Base-by-base conservation (phyloP, 257 asterid species). In the Gentiana dahurica region DNA sequence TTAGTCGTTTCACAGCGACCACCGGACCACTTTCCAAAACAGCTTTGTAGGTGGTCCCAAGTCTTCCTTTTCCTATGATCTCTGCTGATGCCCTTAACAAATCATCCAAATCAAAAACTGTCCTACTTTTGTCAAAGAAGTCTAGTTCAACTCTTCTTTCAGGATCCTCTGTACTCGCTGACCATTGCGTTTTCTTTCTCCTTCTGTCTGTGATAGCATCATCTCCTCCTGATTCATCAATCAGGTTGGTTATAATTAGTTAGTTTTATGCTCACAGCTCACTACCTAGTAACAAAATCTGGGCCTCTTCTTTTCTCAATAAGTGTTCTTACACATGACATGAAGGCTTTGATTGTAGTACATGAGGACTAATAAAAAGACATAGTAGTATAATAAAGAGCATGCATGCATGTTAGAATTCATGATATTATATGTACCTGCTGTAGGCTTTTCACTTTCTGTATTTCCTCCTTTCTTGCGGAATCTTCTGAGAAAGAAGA, bases 41-140 rank as follows among this genome's bases (percentile, higher is more conserved):
- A n/a, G 87, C 82, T 64, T 78, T 86, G 81, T 86, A 86, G 3
- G 87, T 83, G 8, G 71, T 76, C 2, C 95, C 85, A 10, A 81
- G 44, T 33, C 77, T 75, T 46, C 85, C 89, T 65, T 64, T 75
- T 32, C 93, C 93, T 1, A 86, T 71, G 24, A 75, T 77, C 65
- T 83, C 75, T 4, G 93, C 93, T 0, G 89, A 81, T 4, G 93
- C 82, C 6, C 83, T 75, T 39, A 86, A 58, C 66, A 83, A 68
- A 60, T 86, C 95, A 43, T 86, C 93, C 73, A 86, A 34, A 39
- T 83, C 93, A 32, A 86, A 86, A 4, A 68, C 13, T 8, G 64
- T 64, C 67, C 52, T 60, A 4, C 44, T 57, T 39, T 61, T 70
- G 48, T 72, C 77, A 51, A 71, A 35, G 60, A 80, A 78, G 70